phyloP scores from a whole-genome alignment of 331 rosid genomes.

The Saraca asoca region DNA sequence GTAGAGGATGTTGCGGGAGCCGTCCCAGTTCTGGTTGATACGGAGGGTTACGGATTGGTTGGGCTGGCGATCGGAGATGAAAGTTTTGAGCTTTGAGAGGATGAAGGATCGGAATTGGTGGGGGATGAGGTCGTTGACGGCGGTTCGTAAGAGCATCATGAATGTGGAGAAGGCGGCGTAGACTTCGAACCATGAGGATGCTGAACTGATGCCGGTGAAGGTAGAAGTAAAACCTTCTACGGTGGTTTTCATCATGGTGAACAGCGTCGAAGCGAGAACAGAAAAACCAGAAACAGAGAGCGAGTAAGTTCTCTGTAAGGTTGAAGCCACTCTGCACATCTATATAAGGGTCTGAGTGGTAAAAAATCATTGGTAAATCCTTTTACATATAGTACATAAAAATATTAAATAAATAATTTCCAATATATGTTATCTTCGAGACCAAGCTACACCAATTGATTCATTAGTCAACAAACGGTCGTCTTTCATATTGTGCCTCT shows the following conservation, averaged over 20 bases:
- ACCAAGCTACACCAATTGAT: too few species aligned
- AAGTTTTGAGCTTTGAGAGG: background rate
- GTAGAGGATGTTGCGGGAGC: conserved; percentile 22
- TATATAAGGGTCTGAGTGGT: too few species aligned
- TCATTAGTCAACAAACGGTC: too few species aligned
- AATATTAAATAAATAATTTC: too few species aligned
- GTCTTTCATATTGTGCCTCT: too few species aligned
- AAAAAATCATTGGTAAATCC: too few species aligned
- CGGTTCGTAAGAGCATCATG: conserved; percentile 28
- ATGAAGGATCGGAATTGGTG: background rate
- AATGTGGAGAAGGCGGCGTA: conserved; percentile 43
- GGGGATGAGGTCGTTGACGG: conserved; percentile 42
- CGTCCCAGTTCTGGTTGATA: conserved; percentile 22
- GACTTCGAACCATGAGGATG: conserved; percentile 48
- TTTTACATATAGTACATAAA: too few species aligned
- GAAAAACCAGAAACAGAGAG: background rate
- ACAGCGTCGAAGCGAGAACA: background rate
- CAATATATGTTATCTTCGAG: too few species aligned
- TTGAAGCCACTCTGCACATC: too few species aligned
- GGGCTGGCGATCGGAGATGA: background rate
- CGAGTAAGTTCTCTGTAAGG: too few species aligned
- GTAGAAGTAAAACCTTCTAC: conserved; percentile 19
- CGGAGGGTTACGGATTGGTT: background rate
- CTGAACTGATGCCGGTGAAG: conserved; percentile 6
- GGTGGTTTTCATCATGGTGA: too few species aligned